Conservation (phyloP, 2,329 filamentous ascomycete species). For the Ophiocordyceps unilateralis region DNA sequence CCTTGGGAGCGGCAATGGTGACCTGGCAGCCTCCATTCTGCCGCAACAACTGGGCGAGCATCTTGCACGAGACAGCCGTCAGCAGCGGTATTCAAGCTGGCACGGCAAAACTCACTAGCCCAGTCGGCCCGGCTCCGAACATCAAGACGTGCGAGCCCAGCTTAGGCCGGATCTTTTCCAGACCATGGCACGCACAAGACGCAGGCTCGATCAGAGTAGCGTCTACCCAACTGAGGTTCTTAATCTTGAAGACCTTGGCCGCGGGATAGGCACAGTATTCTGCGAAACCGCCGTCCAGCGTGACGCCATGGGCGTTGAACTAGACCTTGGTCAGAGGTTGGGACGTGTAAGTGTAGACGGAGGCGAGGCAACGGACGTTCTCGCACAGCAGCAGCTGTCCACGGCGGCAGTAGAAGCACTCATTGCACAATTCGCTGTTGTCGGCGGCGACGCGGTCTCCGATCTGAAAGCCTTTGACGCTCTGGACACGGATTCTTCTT, state of each 20-base stretch:
- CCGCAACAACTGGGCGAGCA: slow-evolving; percentile 43
- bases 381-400: slow-evolving; percentile 53
- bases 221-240: slow-evolving; percentile 49
- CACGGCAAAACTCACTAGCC: slow-evolving; percentile 26
- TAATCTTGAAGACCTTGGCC: slow-evolving; percentile 43
- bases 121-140: slow-evolving; percentile 51
- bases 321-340: slow-evolving; percentile 4
- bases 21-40: slow-evolving; percentile 53
- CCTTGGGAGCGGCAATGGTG: slow-evolving; percentile 49
- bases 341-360: too few relatives aligned
- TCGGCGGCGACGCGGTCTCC: slow-evolving; percentile 48
- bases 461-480: slow-evolving; percentile 41
- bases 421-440: slow-evolving; percentile 49
- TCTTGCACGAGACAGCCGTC: slow-evolving; percentile 9
- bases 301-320: slow-evolving; percentile 50
- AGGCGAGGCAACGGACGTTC: slow-evolving; percentile 19
- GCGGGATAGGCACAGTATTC: slow-evolving; percentile 44
- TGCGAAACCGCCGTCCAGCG: slow-evolving; percentile 53
- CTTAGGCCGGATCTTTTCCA: slow-evolving; percentile 51
- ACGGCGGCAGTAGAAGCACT: slow-evolving; percentile 58
- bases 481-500: slow-evolving; percentile 10
- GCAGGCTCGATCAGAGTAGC: slow-evolving; percentile 54
- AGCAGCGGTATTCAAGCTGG: neutral
- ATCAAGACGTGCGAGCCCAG: slow-evolving; percentile 48
- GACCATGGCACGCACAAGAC: slow-evolving; percentile 52